A percentile compares a stretch with the other conserved stretches of the same genome.
These are phyloP conservation scores for Tylopilus vinaceipallidus DNA, from an alignment of 768 basidiomycete genomes.

Conservation along the genomic window DNA sequence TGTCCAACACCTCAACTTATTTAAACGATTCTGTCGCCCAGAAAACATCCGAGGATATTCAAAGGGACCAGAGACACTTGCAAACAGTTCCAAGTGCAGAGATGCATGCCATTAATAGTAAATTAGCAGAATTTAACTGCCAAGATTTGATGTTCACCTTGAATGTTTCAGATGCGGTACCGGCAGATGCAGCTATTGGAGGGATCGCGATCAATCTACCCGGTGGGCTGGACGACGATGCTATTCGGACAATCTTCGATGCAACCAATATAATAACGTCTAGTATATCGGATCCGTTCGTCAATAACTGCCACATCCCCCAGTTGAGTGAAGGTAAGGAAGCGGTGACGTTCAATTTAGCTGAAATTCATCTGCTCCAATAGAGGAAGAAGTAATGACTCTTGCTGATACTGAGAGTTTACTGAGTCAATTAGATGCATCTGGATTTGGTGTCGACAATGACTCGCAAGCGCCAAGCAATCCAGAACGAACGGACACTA, in stretches of 20 bases:
- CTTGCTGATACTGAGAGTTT: not conserved
- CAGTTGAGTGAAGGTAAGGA: not conserved
- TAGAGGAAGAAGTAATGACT: not conserved
- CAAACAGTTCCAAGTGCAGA: conserved; percentile 1
- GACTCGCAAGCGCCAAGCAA: not conserved
- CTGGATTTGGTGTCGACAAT: not conserved
- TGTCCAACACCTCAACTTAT: too few relatives aligned
- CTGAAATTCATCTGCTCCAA: not conserved
- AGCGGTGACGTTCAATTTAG: too few relatives aligned
- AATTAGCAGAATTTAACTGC: too few relatives aligned
- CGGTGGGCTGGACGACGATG: not conserved
- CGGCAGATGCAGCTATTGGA: not conserved
- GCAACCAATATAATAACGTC: too few relatives aligned
- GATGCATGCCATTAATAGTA: not conserved
- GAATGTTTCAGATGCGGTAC: not conserved
- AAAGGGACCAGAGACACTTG: not conserved
- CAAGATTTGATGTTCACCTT: too few relatives aligned
- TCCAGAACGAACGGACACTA: not conserved
- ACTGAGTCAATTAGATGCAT: not conserved
- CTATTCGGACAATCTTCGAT: not conserved
- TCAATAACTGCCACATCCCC: too few relatives aligned
- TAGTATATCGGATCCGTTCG: too few relatives aligned
- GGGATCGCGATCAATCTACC: conserved; percentile 5
- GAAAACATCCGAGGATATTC: conserved; percentile 8
- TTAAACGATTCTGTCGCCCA: too few relatives aligned